Base-by-base conservation (phyloP, 1,284 basidiomycete genomes). In the Leccinum subrobustum region DNA sequence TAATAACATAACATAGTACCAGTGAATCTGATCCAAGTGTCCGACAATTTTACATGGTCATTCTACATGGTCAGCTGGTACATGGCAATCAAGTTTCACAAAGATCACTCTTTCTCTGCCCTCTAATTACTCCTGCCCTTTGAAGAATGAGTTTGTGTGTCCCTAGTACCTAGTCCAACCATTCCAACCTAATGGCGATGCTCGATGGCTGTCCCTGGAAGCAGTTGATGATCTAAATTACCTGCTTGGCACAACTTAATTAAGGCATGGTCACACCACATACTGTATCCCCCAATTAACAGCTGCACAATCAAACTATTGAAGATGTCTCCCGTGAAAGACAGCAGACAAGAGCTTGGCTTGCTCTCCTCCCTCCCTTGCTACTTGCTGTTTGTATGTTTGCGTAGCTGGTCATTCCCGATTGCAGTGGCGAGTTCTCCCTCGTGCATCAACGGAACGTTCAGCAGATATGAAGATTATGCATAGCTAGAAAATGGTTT, bases 1-100 rank as follows among this genome's bases (percentile, higher is more conserved):
- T 33, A 35, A 58, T 62, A 39, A 5, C 52, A 54, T 33, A 52
- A n/a, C n/a, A n/a, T n/a, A n/a, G n/a, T 16, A 42, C 42, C 42
- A 20, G 0, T 20, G 18, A 16, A 11, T 20, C 42, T 20, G 37
- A 39, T 8, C 2, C 7, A 39, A 39, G 16, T 39, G 37, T 8
- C 7, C 16, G 14, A 39, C 7, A n/a, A n/a, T n/a, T n/a, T n/a
- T n/a, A n/a, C n/a, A n/a, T n/a, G n/a, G n/a, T n/a, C n/a, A 39
- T n/a, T 11, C 11, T 27, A 27, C 31, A 33, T 33, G 4, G 31
- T 33, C 29, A 31, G 6, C 44, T 50, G 23, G 0, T 12, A 44
- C 42, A 44, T 44, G 42, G 11, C 18, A 44, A 18, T 23, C 18
- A 35, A 14, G 12, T 35, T 14, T 35, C 0, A 35, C 4, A 37